Evolutionary conservation across 2,329 filamentous ascomycete genomes (phyloP).

Genomic region (Cryphonectria radicalis): DNA sequence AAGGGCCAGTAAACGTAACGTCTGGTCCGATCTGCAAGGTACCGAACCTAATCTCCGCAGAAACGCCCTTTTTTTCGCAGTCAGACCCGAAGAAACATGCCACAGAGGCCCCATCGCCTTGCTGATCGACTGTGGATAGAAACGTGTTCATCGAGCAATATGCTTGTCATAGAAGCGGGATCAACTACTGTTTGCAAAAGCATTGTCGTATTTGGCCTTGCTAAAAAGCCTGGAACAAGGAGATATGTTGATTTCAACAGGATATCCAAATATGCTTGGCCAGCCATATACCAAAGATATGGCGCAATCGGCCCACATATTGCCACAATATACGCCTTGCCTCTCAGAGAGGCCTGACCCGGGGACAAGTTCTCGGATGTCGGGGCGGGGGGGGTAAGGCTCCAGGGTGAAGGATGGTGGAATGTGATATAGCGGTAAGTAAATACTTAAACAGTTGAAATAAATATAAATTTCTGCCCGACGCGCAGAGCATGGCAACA

Average conservation of each 20-base stretch:
- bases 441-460: neutral
- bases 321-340: slow-evolving; percentile 22
- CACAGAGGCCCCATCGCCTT: neutral
- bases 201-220: neutral
- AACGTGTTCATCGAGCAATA: neutral
- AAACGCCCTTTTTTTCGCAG: neutral
- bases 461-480: neutral
- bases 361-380: neutral
- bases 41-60: neutral
- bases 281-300: slow-evolving; percentile 9
- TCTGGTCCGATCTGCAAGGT: neutral
- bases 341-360: neutral
- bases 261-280: neutral
- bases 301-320: slow-evolving; percentile 29
- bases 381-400: neutral
- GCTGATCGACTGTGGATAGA: neutral
- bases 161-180: neutral
- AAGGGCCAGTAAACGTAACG: neutral
- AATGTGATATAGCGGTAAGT: neutral
- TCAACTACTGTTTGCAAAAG: neutral
- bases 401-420: neutral
- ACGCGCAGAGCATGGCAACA: neutral
- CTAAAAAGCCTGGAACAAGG: neutral
- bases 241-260: neutral
- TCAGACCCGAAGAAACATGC: neutral